Base-by-base conservation (phyloP, 2,329 filamentous ascomycete genomes). In the Calonectria hawksworthii region DNA sequence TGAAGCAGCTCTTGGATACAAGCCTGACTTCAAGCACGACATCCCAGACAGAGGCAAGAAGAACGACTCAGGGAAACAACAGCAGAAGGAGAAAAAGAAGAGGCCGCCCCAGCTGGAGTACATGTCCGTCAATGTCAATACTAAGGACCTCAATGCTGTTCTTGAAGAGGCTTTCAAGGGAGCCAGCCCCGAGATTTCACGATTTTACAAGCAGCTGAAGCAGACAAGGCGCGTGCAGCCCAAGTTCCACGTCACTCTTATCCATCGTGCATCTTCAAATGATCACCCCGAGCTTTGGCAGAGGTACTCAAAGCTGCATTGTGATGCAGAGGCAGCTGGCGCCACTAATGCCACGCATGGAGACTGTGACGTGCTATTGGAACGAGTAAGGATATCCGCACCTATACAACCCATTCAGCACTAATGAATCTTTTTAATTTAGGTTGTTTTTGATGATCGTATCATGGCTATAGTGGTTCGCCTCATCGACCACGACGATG, bases 201-300 rank as follows among this genome's bases (percentile, higher is more conserved):
- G 81, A 11, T 93, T 98, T 82, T 99, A 94, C 87, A 91, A 90
- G 80, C 91, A 95, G 72, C 90, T 99, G 41, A 91, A 94, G 83
- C 90, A 94, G 78, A 90, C 89, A 3, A 90, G 93, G 26, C 94
- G 97, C 70, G 86, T 99, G 8, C 96, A 99, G 84, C 83, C 90
- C n/a, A 90, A 93, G 51, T 99, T 99, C 84, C 97, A 99, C 83
- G 95, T 99, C 73, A 99, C 97, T 0, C 90, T 99, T 50, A 95
- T 98, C 84, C 97, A 99, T 85, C 93, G 93, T 61, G 92, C 93
- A 14, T 88, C 87, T 3, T 87, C 91, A 13, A 88, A 88, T 51
- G 86, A 93, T 36, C 85, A 93, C 76, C 90, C 93, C 0, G 90
- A 93, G 11, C 88, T 96, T 69, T 99, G 97, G 97, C 86, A 93